Evolutionary conservation across 2,329 filamentous ascomycete species (phyloP), one percentile per base, ranked within the genome.

Genomic region (Stromatinia cepivora): DNA sequence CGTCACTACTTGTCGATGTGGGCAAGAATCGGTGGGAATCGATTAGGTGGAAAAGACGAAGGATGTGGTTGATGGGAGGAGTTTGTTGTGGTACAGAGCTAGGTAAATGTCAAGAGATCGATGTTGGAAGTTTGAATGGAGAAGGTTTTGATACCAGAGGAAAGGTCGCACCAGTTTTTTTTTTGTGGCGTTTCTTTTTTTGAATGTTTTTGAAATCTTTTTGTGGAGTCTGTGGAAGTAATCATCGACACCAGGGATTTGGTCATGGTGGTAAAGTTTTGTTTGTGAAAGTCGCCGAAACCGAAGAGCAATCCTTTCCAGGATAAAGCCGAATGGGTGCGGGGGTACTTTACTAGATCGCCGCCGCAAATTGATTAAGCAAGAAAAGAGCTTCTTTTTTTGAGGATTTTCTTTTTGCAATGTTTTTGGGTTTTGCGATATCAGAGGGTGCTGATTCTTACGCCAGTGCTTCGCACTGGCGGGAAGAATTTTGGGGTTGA

Each of bases 1-100:
- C 61, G 61, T 52, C 61, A 64, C 61, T 64, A 64, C 61, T 28
- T 52, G 5, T 20, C 22, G 8, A 39, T 39, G 8, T 39, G 61
- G 46, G 42, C 46, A 28, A 3, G n/a, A 52, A 42, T 15, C n/a
- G 61, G 46, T 39, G 61, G 28, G 61, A 25, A 39, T 63, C 46
- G 46, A 64, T 13, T 9, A 17, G 22, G 4, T 1, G 54, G 34
- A 9, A 10, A 7, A n/a, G 20, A 7, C 2, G 22, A 39, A 25
- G 36, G 4, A 1, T 4, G 28, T 48, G 22, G 58, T 4, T n/a
- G 15, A 13, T 17, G 25, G 42, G 17, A 46, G 28, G 8, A n/a
- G 2, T 9, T 8, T 34, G 13, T 11, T 8, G 9, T 46, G 42
- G 20, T 22, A 11, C 6, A 22, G 4, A n/a, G 7, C 17, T 20